phyloP scores from a whole-genome alignment of 1,139 yeast species.

The Saccharomyces pastorianus region DNA sequence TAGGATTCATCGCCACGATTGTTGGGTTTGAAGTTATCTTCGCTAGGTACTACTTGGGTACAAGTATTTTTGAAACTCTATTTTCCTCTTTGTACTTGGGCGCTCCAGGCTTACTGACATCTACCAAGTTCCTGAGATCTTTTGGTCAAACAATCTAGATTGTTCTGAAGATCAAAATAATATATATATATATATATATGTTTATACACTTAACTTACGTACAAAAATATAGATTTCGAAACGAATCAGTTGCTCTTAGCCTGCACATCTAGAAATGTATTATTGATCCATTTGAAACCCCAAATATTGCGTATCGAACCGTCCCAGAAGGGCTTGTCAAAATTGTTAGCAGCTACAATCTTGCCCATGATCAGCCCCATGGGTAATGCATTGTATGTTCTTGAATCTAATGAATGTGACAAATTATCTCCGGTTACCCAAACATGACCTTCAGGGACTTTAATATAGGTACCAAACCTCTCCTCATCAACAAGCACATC shows the following conservation, averaged over 20 bases:
- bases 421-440: constrained; percentile 97
- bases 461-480: constrained; percentile 49
- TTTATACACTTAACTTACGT: constrained; percentile 3
- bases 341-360: constrained; percentile 55
- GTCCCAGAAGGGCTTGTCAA: constrained; percentile 33
- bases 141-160: constrained; percentile 10
- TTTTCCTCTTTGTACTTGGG: constrained; percentile 45
- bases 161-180: background rate
- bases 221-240: constrained; percentile 1
- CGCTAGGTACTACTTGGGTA: constrained; percentile 58
- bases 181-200: constrained; percentile 1
- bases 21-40: constrained; percentile 57
- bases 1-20: constrained; percentile 46
- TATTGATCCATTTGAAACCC: constrained; percentile 49
- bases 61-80: constrained; percentile 65
- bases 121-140: constrained; percentile 54
- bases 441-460: constrained; percentile 82
- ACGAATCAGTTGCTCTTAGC: constrained; percentile 13
- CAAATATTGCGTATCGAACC: constrained; percentile 36
- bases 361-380: constrained; percentile 83
- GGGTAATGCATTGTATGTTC: constrained; percentile 83
- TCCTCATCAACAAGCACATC: constrained; percentile 18
- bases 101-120: constrained; percentile 49
- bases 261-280: constrained; percentile 31
- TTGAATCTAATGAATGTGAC: constrained; percentile 80